Conservation (phyloP, 2,329 filamentous ascomycete species). For the Fusarium sp. region DNA sequence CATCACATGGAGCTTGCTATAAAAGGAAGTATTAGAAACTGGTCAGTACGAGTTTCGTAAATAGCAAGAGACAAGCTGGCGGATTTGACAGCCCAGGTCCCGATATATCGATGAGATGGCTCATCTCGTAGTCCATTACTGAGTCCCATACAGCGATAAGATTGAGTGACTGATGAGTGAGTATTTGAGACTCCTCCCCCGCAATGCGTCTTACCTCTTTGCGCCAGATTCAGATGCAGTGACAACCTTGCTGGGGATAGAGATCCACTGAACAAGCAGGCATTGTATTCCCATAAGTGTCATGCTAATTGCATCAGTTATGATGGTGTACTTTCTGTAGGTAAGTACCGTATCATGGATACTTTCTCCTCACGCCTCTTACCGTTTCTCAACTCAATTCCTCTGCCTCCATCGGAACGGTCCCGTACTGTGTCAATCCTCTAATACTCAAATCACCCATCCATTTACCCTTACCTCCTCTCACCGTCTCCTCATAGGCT, state of each 20-base stretch:
- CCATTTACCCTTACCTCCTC: not conserved
- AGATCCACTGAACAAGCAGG: conserved; percentile 10
- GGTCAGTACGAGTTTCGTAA: accelerated
- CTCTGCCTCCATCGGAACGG: conserved; percentile 7
- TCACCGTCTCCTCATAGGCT: conserved; percentile 9
- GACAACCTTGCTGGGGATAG: not conserved
- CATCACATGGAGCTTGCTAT: not conserved
- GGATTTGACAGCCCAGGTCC: accelerated
- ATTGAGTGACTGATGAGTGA: not conserved
- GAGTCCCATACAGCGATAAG: not conserved
- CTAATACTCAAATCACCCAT: not conserved
- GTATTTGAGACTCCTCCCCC: conserved; percentile 21
- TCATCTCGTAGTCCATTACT: not conserved
- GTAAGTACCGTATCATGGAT: not conserved
- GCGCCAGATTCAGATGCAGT: conserved; percentile 4
- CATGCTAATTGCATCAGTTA: not conserved
- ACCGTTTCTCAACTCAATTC: not conserved
- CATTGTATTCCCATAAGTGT: not conserved
- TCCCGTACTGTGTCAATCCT: conserved; percentile 4
- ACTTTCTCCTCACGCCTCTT: not conserved
- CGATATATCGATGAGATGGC: not conserved
- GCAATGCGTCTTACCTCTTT: conserved; percentile 34
- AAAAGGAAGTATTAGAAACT: too few species aligned
- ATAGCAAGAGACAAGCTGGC: not conserved
- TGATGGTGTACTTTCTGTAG: not conserved